Evolutionary conservation across 495 filamentous ascomycete species (phyloP), one percentile per base, ranked within the genome.

Genomic region (Staphylotrichum longicolle): DNA sequence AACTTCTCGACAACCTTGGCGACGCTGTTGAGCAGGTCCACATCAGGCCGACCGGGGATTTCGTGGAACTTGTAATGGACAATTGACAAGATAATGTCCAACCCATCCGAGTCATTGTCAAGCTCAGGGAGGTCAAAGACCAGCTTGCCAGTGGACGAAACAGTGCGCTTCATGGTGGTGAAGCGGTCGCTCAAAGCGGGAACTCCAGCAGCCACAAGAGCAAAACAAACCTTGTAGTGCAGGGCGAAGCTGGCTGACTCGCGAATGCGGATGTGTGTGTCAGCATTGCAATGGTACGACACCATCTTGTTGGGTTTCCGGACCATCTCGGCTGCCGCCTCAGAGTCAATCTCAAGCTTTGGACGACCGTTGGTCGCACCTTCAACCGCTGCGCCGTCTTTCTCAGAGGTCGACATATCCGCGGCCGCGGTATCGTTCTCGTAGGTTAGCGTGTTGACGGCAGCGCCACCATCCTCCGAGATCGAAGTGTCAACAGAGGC

Each of bases 41-140:
- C 30, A 11, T 58, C 41, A 3, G 60, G 64, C 11, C 62, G 62
- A 5, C 14, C 10, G 1, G 52, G 55, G 9, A 71, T 57, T 10
- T 69, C 63, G 32, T 67, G 62, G 37, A 57, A 71, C 58, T 71
- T 68, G 55, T 61, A 63, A 33, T 71, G 69, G 8, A 60, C 51
- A 34, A 71, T 57, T 0, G 64, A 66, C 41, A 71, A 62, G n/a
- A 69, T n/a, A 7, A 69, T 9, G 30, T 68, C 63, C 14, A 71
- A 40, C 9, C 69, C 69, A 10, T 40, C 47, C 0, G 30, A 27
- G 15, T 64, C 6, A 27, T 45, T 45, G 3, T 30, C 3, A 51
- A 63, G 56, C 9, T 54, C 49, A 20, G 55, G 9, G 32, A 65
- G 48, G 4, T 65, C 40, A 32, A 60, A 51, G 14, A 64, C 37